Evolutionary conservation across 768 basidiomycete species (phyloP).

Genomic region (Tricholoma furcatifolium): DNA sequence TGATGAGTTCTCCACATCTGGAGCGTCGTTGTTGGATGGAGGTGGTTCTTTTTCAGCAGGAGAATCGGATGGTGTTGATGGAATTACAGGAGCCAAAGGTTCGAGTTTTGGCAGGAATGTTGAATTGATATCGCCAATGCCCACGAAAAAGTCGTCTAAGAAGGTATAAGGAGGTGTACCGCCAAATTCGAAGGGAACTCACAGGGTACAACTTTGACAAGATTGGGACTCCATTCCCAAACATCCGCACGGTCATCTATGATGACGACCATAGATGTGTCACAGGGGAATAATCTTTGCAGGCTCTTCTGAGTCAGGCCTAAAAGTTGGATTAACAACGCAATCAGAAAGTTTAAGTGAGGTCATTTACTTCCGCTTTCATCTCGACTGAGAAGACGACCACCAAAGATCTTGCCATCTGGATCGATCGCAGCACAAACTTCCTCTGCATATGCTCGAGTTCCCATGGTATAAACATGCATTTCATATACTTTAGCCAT

Average conservation of each 20-base stretch:
- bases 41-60: conserved; percentile 5
- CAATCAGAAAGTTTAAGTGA: not conserved
- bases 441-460: conserved; percentile 92
- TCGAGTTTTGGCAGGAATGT: conserved; percentile 85
- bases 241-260: conserved; percentile 99
- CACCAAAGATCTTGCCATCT: conserved; percentile 78
- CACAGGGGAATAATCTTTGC: conserved; percentile 91
- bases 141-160: conserved; percentile 94
- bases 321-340: conserved; percentile 28
- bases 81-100: conserved; percentile 41
- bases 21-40: not conserved
- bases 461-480: conserved; percentile 99
- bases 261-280: conserved; percentile 98
- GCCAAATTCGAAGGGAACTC: conserved; percentile 18
- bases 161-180: not conserved
- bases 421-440: conserved; percentile 96
- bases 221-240: conserved; percentile 97
- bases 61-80: conserved; percentile 24
- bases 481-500: conserved; percentile 87
- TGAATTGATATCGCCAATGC: conserved; percentile 98
- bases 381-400: conserved; percentile 87
- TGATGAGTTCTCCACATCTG: not conserved
- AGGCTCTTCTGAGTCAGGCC: conserved; percentile 91
- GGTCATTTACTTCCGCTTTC: conserved; percentile 87
- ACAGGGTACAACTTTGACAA: conserved; percentile 98